Evolutionary conservation across 1,284 basidiomycete genomes (phyloP).

Genomic region (Apiotrichum sp.): DNA sequence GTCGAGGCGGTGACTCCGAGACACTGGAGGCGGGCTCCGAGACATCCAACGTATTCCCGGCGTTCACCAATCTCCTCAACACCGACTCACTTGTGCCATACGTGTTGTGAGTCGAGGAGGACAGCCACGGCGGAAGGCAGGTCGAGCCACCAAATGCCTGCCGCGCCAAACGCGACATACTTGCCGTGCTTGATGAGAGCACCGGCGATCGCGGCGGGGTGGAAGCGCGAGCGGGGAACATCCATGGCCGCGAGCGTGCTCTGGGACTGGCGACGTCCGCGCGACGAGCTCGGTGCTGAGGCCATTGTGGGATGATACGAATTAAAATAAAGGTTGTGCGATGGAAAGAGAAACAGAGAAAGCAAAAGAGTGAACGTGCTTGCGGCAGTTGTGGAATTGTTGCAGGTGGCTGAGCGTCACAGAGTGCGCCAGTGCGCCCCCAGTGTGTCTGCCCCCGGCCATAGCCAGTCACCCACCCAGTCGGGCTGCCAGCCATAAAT

Average conservation of each 20-base stretch:
- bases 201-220: neutral
- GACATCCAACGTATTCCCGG: no score
- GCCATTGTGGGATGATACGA: no score
- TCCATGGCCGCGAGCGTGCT: neutral
- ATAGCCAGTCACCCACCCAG: no score
- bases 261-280: constrained; percentile 5
- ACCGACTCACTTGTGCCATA: constrained; percentile 21
- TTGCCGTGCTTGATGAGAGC: constrained; percentile 41
- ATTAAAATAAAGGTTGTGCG: no score
- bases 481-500: no score
- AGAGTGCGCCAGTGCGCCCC: no score
- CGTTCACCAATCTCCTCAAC: no score
- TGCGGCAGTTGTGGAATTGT: no score
- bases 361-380: no score
- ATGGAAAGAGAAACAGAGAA: no score
- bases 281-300: neutral
- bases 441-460: no score
- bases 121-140: constrained; percentile 17
- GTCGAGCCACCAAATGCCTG: constrained; percentile 40
- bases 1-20: neutral
- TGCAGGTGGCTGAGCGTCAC: no score
- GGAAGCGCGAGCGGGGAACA: neutral
- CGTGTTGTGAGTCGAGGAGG: constrained; percentile 16
- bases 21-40: neutral
- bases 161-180: constrained; percentile 35